Base-by-base conservation (phyloP, 495 filamentous ascomycete species). In the Aspergillus nidulans region DNA sequence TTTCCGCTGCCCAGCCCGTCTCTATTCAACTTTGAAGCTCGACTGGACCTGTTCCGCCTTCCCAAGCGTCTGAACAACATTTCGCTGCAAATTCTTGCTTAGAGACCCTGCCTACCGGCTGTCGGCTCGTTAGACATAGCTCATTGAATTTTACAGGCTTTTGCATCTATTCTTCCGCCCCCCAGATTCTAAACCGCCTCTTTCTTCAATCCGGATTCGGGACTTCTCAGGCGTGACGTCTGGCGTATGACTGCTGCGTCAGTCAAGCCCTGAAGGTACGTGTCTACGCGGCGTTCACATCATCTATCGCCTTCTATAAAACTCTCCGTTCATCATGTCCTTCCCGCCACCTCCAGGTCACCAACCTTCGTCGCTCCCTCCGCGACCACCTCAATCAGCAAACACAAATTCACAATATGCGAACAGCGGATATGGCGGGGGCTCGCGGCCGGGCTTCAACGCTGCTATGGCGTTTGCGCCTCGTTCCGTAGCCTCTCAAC, bases 281-380 rank as follows among this genome's bases (percentile, higher is more conserved):
- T 84, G 69, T 68, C 62, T 70, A 69, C 48, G 64, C 64, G 68
- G 63, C 65, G 62, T 64, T 56, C 49, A 60, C 51, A 56, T 48
- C 52, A 56, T 65, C 59, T 51, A 69, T 57, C 61, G 54, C 66
- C 57, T 56, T 42, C 60, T 69, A 70, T 58, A 58, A 78, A 74
- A 77, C 78, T 52, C 74, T 71, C 80, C 83, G 75, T 91, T 91
- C 88, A 91, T 88, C 86, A 95, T 95, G 91, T 86, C 91, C 72
- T 91, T 91, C 80, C 88, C 89, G 65, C 88, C 89, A 63, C 89
- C 89, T 85, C 89, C 91, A 88, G 90, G 90, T 86, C 82, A 79
- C 62, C 81, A 79, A 74, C 78, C 76, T 49, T 82, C 88, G 21
- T 88, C 86, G 48, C 86, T 97, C 32, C 92, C 92, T 45, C 84